Conservation (phyloP, 495 filamentous ascomycete species). For the Xylaria curta region DNA sequence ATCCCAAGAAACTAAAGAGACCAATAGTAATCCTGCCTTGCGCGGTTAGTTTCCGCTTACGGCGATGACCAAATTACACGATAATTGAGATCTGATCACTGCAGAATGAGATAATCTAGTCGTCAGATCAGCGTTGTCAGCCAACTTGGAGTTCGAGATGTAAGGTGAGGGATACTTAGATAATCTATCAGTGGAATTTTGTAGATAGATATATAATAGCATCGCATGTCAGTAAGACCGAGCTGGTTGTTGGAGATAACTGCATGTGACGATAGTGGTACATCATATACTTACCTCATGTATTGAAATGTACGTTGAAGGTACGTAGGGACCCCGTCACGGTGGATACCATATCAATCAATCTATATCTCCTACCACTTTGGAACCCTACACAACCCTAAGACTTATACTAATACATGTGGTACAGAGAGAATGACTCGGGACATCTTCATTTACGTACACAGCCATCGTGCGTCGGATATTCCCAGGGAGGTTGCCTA, state of each 20-base stretch:
- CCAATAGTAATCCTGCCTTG: slow-evolving; percentile 13
- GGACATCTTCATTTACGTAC: not conserved
- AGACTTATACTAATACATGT: not conserved
- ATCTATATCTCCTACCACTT: not conserved
- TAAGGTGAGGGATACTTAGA: not conserved
- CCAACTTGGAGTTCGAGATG: not conserved
- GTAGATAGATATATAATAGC: not conserved
- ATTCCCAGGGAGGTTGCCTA: not conserved
- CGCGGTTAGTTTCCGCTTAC: slow-evolving; percentile 15
- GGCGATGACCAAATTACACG: slow-evolving; percentile 3
- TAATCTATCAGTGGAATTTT: not conserved
- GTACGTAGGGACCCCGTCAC: not conserved
- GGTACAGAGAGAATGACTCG: slow-evolving; percentile 11
- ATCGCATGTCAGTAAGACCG: not conserved
- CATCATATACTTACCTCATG: not conserved
- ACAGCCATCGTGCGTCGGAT: not conserved
- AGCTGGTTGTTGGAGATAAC: not conserved
- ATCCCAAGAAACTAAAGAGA: not conserved
- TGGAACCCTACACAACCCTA: not conserved
- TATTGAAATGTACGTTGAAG: not conserved
- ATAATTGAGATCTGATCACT: slow-evolving; percentile 5
- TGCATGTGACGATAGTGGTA: not conserved
- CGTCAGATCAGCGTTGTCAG: slow-evolving; percentile 1
- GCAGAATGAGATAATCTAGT: slow-evolving; percentile 9
- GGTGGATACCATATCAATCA: not conserved